Conservation (phyloP, 306 rosid genomes). For the Erythrophleum fordii region DNA sequence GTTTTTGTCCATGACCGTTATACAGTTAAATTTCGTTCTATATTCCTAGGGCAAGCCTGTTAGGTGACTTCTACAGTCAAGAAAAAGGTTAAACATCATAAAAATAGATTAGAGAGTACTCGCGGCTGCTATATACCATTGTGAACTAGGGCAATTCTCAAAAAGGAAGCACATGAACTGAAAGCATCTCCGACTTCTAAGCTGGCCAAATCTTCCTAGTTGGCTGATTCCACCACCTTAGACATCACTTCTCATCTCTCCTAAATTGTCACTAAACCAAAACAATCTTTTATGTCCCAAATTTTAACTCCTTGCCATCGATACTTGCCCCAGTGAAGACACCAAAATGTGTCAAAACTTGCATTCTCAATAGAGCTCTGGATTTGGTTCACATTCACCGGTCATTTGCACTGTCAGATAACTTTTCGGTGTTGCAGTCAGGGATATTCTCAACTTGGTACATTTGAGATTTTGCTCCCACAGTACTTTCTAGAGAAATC, state of each 20-base stretch:
- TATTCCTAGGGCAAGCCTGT: slow-evolving; percentile 34
- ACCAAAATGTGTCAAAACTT: slow-evolving; percentile 30
- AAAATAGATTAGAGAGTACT: slow-evolving; percentile 1
- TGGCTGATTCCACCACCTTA: slow-evolving; percentile 26
- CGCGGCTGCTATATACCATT: slow-evolving; percentile 23
- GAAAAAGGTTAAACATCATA: slow-evolving; percentile 5
- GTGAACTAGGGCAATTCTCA: slow-evolving; percentile 6
- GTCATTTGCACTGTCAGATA: slow-evolving; percentile 35
- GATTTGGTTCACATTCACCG: slow-evolving; percentile 12
- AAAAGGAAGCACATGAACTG: slow-evolving; percentile 45
- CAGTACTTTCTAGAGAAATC: not conserved
- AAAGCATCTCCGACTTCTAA: slow-evolving; percentile 10
- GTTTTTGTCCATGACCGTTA: slow-evolving; percentile 34
- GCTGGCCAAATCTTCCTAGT: not conserved
- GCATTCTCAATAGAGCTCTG: slow-evolving; percentile 18
- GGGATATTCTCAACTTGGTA: too few relatives aligned
- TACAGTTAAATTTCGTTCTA: slow-evolving; percentile 38
- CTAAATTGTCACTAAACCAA: not conserved
- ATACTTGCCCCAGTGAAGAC: slow-evolving; percentile 7
- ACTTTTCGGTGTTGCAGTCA: too few relatives aligned
- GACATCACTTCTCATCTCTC: not conserved
- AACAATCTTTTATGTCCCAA: slow-evolving; percentile 16
- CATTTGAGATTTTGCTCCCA: too few relatives aligned
- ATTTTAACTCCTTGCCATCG: slow-evolving; percentile 5
- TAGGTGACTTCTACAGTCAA: slow-evolving; percentile 32